Evolutionary conservation across 352 stramenopile genomes (phyloP), one percentile per base, ranked within the genome.

Genomic region (Phytophthora sp.): DNA sequence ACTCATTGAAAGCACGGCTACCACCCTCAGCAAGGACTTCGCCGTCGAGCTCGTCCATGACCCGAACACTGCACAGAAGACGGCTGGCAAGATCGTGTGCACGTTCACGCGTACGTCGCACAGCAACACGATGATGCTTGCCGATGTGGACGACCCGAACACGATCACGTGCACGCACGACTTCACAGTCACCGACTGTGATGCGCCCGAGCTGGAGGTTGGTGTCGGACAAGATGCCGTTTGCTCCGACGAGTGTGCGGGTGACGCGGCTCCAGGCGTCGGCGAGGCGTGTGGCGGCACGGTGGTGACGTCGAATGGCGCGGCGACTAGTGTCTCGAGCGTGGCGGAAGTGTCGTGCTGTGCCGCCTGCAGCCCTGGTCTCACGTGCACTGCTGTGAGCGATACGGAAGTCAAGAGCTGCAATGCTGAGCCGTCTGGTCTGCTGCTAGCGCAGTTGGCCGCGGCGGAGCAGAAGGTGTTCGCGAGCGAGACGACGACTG

Each of bases 141-240:
- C 17, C 20, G 18, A 28, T 20, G n/a, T 12, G 20, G 30, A 28
- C 2, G 51, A 48, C 7, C 27, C 35, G 3, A 23, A 72, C 15
- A 11, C 44, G n/a, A 59, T 84, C 31, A 64, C 55, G 12, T 90
- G 80, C 46, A 8, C 28, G 27, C 54, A 74, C 23, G 42, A 50
- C 2, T 82, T 92, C 37, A 52, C 38, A 5, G 58, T 91, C 32
- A 71, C 58, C 5, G 82, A 89, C 52, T 92, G 84, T 45, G 72
- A 82, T 4, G 34, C n/a, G 0, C 82, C 81, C 0, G 55, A 53
- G 2, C 10, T 69, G 27, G 74, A 80, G 27, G 67, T 79, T 41
- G 64, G 65, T 1, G 46, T 54, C 18, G 48, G 34, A 35, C 20
- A 75, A 1, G 55, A 69, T n/a, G 41, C 54, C 5, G 82, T 77